Evolutionary conservation across 805 yeast genomes (phyloP).

Genomic region (Candida quercuum): DNA sequence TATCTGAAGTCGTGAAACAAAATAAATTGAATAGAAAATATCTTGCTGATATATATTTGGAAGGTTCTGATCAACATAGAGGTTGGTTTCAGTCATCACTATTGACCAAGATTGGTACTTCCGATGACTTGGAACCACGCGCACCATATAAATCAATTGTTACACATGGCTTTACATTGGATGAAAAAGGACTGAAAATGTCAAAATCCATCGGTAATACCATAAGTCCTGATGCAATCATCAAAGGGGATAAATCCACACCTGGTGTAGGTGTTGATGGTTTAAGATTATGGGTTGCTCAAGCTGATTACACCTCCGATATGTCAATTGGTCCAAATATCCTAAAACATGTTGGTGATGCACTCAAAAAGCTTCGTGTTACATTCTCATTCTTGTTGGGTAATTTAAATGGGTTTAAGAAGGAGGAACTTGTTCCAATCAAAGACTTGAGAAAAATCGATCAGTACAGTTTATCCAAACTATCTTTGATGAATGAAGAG

Average conservation of each 20-base stretch:
- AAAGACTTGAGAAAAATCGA: conserved; percentile 46
- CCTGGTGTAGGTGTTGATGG: conserved; percentile 88
- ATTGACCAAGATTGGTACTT: conserved; percentile 61
- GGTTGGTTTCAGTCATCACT: conserved; percentile 99
- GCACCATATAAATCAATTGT: conserved; percentile 74
- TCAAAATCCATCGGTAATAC: conserved; percentile 89
- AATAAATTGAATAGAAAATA: conserved; percentile 33
- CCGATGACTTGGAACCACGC: conserved; percentile 14
- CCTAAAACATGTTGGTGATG: conserved; percentile 70
- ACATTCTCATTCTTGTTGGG: conserved; percentile 82
- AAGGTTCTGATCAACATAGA: conserved; percentile 97
- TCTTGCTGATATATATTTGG: conserved; percentile 81
- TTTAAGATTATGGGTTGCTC: conserved; percentile 84
- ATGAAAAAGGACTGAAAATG: conserved; percentile 84
- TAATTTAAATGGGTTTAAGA: conserved; percentile 47
- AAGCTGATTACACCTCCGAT: conserved; percentile 80
- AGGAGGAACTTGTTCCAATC: conserved; percentile 31
- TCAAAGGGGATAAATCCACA: conserved; percentile 48
- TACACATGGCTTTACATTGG: conserved; percentile 93
- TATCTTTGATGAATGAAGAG: conserved; percentile 40
- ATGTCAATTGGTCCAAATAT: conserved; percentile 69
- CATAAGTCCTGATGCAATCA: conserved; percentile 60
- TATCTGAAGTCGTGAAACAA: conserved; percentile 34
- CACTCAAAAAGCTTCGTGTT: conserved; percentile 73
- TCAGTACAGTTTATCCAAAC: conserved; percentile 51